Evolutionary conservation across 2,329 filamentous ascomycete species (phyloP), one percentile per base, ranked within the genome.

Genomic region (Epichloe bromicola): DNA sequence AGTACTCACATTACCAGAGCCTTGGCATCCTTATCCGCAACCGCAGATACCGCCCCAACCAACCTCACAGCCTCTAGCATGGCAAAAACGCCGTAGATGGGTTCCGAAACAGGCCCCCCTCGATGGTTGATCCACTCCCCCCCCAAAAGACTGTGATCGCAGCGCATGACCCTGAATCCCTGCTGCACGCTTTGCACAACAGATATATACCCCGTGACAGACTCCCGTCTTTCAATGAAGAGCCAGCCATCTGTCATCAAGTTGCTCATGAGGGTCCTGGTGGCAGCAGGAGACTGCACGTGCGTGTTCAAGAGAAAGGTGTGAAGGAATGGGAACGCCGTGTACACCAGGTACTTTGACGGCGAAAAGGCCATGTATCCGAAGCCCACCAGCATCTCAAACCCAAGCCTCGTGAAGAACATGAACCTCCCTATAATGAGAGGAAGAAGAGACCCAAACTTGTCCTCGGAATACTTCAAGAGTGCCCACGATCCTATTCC

Each of bases 41-140:
- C 67, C 14, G 67, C 69, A 33, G 75, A 71, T 4, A 74, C 67
- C 1, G 73, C 73, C 58, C 93, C 74, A 23, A 95, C 75, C 34
- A 98, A 75, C 20, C 93, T 80, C 6, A 97, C 85, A 3, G 91
- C 88, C 66, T 98, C 93, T 1, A 98, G 79, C 76, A 95, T 94
- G 26, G 88, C 84, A 65, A 98, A 98, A n/a, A 97, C 85, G 10
- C 88, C 85, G 63, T 97, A 98, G 51, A 98, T 88, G 0, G 91
- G 88, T 67, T 98, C 93, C 11, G 80, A 79, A 17, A 88, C 76
- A 55, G 62, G 70, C 48, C 68, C 74, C 53, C 64, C 83, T 66
- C 60, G 67, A 57, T 68, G 71, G 40, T 73, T 73, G 12, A 84
- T 76, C 91, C 91, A 98, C 67, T 96, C 86, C 37, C 93, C 93